phyloP scores from a whole-genome alignment of 352 stramenopile species.

The Salisapilia sapeloensis region DNA sequence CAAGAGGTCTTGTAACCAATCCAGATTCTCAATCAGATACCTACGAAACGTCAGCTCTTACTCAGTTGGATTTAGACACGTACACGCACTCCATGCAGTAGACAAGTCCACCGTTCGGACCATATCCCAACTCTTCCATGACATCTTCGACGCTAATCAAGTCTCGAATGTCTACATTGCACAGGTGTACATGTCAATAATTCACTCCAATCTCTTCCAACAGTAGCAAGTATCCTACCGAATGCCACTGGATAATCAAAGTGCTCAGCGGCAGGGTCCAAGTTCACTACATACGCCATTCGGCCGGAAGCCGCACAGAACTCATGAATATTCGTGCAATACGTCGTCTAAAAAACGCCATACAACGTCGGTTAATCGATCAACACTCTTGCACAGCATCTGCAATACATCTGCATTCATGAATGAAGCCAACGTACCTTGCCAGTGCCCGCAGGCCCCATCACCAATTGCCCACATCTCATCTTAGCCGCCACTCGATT shows the following conservation, averaged over 20 bases:
- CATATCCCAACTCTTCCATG: conserved; percentile 94
- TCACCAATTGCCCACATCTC: conserved; percentile 84
- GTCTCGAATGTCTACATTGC: conserved; percentile 75
- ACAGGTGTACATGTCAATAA: neutral
- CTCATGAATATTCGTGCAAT: conserved; percentile 89
- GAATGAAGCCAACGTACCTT: conserved; percentile 70
- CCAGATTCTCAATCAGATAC: conserved; percentile 86
- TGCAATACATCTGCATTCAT: neutral
- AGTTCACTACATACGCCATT: conserved; percentile 92
- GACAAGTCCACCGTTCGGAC: conserved; percentile 95
- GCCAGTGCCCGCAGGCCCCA: conserved; percentile 81
- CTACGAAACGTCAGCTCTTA: conserved; percentile 9
- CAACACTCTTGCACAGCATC: neutral
- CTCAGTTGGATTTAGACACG: neutral
- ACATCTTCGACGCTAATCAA: conserved; percentile 94
- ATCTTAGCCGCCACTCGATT: conserved; percentile 27
- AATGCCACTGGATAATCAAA: conserved; percentile 83
- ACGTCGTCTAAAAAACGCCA: conserved; percentile 74
- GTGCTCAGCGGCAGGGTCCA: conserved; percentile 90
- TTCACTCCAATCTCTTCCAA: conserved; percentile 3
- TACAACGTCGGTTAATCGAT: no score
- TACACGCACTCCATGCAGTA: conserved; percentile 97
- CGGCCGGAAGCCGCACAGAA: conserved; percentile 71
- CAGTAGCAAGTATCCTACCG: conserved; percentile 22
- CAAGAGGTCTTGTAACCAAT: conserved; percentile 91